Conservation (phyloP, 495 filamentous ascomycete genomes). For the Lepraria neglecta region DNA sequence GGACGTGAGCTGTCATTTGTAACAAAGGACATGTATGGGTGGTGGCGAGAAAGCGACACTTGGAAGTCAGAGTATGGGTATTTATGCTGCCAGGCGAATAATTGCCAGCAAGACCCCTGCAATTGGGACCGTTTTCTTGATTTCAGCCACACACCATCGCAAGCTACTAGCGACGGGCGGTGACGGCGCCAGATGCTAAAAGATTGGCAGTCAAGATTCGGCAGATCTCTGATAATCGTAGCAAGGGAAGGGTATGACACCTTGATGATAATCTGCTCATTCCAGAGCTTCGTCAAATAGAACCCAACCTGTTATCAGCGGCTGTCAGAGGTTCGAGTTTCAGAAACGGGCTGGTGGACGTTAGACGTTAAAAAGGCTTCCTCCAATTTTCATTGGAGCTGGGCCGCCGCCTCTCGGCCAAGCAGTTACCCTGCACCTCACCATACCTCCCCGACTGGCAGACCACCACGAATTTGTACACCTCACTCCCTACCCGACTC, state of each 20-base stretch:
- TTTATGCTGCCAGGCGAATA: conserved; percentile 2
- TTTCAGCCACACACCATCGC: conserved; percentile 6
- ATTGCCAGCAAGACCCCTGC: conserved; percentile 20
- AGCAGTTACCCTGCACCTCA: not conserved
- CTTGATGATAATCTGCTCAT: not conserved
- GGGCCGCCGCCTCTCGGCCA: conserved; percentile 5
- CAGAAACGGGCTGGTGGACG: conserved; percentile 8
- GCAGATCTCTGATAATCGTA: conserved; percentile 11
- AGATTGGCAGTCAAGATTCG: not conserved
- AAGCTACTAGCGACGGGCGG: not conserved
- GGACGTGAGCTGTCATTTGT: not conserved
- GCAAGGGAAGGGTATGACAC: not conserved
- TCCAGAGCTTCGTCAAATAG: conserved; percentile 3
- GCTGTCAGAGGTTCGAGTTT: conserved; percentile 9
- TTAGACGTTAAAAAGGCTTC: not conserved
- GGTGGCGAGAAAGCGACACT: not conserved
- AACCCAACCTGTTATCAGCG: conserved; percentile 4
- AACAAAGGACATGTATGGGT: not conserved
- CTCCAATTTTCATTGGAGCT: conserved; percentile 16
- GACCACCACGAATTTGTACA: conserved; percentile 1
- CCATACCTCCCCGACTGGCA: not conserved
- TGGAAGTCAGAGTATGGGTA: not conserved
- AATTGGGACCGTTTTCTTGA: not conserved
- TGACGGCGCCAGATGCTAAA: not conserved
- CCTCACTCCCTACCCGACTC: not conserved